Base-by-base conservation (phyloP, 345 rosid species). In the Citrus trifoliata region DNA sequence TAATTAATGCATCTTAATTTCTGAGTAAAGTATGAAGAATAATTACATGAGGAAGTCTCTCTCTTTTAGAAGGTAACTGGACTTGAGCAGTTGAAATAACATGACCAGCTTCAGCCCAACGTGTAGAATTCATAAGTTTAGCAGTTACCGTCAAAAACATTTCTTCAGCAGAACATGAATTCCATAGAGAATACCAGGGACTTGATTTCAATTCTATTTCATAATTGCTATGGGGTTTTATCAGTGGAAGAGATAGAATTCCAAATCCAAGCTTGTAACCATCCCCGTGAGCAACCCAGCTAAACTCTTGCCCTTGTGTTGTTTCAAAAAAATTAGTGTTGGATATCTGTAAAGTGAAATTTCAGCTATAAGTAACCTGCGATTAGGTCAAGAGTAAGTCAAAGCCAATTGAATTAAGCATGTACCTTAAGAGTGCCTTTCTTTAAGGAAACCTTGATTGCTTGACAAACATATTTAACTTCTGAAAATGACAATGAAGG, bases 71-170 rank as follows among this genome's bases (percentile, higher is more conserved):
- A 70, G 97, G 94, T 67, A 94, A 83, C 80, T 81, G 89, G 70
- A 96, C 86, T 88, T 96, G 99, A 18, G 91, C 76, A 63, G 97
- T 93, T 48, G 97, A 90, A 74, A 96, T 70, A 60, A 87, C 74
- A 88, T 96, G 99, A 77, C 97, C 95, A 76, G 89, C 92, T 76
- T 91, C 95, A 67, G 88, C 92, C 89, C 97, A 94, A 60, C 91
- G 85, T 22, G 90, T 89, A 74, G 94, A 78, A 64, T 90, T 84
- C 79, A 83, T 69, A 79, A 92, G 91, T 86, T 82, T 86, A 55
- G 91, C 72, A 67, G 85, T 83, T 78, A 93, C 78, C 12, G 95
- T 94, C 83, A 96, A 80, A 82, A 87, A 92, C 16, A 82, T 51
- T 80, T 94, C 99, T 88, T 87, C 89, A 22, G 92, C 89, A 63